A percentile compares a stretch with the other conserved stretches of the same genome.
These are phyloP conservation scores for Mycena filopes DNA, from an alignment of 768 basidiomycete species.

Conservation along the genomic window DNA sequence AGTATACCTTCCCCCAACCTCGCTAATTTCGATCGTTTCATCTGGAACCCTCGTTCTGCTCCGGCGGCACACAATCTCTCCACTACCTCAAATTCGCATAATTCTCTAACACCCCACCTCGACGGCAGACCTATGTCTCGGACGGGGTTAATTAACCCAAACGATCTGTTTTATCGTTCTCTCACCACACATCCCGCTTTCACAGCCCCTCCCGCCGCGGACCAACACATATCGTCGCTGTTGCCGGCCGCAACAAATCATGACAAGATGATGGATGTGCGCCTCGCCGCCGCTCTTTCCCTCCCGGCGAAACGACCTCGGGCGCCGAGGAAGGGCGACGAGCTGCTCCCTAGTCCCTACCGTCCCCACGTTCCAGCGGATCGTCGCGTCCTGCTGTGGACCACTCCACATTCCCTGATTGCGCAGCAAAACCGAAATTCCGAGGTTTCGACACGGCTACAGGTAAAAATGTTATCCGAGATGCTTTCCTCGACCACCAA, in stretches of 20 bases:
- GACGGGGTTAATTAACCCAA: not conserved
- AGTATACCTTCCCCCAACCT: not conserved
- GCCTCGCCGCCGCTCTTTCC: not conserved
- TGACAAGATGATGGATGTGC: not conserved
- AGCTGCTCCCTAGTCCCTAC: not conserved
- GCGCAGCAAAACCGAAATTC: slow-evolving; percentile 1
- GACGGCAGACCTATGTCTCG: too few relatives aligned
- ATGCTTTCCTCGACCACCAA: not conserved
- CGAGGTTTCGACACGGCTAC: not conserved
- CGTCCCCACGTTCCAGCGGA: slow-evolving; percentile 25
- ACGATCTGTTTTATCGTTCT: slow-evolving; percentile 3
- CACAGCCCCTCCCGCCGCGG: not conserved
- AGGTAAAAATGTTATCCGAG: not conserved
- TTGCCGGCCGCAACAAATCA: not conserved
- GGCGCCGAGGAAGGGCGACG: slow-evolving; percentile 1
- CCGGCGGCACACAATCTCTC: too few relatives aligned
- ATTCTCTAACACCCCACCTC: too few relatives aligned
- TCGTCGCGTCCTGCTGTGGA: slow-evolving; percentile 19
- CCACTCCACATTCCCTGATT: slow-evolving; percentile 17
- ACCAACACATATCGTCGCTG: not conserved
- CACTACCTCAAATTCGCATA: too few relatives aligned
- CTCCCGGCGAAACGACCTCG: slow-evolving; percentile 12
- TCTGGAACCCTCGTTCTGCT: too few relatives aligned
- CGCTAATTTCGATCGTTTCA: not conserved
- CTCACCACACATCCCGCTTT: not conserved